Base-by-base conservation (phyloP, 2,329 filamentous ascomycete genomes). In the Xylaria sp. region DNA sequence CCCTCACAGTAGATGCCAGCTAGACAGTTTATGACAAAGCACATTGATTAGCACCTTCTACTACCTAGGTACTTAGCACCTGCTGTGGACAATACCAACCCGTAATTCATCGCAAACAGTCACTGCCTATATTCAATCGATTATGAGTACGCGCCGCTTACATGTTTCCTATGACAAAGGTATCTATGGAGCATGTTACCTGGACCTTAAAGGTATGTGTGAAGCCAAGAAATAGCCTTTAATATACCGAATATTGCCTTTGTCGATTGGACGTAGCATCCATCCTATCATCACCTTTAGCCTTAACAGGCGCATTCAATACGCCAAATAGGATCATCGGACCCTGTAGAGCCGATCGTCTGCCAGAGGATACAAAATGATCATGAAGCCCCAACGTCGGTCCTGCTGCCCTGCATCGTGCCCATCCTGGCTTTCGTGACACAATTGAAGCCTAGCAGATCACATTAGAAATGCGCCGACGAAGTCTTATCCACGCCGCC, bases 281-380 rank as follows among this genome's bases (percentile, higher is more conserved):
- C 27, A 5, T 1, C 32, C 37, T 29, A 3, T 16, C 21, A 13
- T n/a, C 21, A 37, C 25, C 29, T 69, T 69, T 69, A 69, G 66
- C 63, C 67, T 63, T 47, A 66, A 69, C 55, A 37, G 23, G 37
- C 27, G 27, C 44, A 32, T 44, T 40, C 23, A 13, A 54, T 27
- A 29, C 44, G 47, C 63, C n/a, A 55, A 66, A 69, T 53, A 48
- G 37, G 35, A 53, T 59, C 21, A 16, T 50, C 67, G 53, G 51
- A 60, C 58, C 63, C 25, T 55, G 25, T 50, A 25, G 47, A 55
- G 48, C 59, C 63, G 67, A 32, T 25, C 18, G 16, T 42, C 48
- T 32, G 35, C 18, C 53, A 25, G 13, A 1, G 21, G 23, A 53
- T 68, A 65, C 25, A 58, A 53, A 60, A 60, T 21, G 55, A n/a